Evolutionary conservation across 140 eudicot species (phyloP).

Genomic region (Anethum foeniculum): DNA sequence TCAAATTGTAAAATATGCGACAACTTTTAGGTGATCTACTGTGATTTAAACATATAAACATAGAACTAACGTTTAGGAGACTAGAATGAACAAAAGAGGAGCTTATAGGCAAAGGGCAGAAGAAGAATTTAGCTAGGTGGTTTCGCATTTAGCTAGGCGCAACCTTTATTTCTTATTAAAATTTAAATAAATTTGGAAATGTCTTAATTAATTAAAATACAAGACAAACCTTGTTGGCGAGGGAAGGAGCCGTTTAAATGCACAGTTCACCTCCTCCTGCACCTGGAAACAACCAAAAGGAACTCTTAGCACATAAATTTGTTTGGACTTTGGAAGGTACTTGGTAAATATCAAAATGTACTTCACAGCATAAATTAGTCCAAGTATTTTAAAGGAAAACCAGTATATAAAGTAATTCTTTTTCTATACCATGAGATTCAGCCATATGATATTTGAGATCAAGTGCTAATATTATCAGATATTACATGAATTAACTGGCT

Average conservation of each 20-base stretch:
- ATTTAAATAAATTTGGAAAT: not conserved
- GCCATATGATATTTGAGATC: not conserved
- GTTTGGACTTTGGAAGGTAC: not conserved
- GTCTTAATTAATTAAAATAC: not conserved
- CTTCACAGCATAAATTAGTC: not conserved
- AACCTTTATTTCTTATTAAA: not conserved
- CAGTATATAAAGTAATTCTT: not conserved
- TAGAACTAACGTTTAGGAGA: not conserved
- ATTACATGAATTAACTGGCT: not conserved
- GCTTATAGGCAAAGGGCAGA: not conserved
- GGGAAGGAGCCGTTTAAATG: slow-evolving; percentile 24
- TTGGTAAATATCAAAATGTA: not conserved
- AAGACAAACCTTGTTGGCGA: slow-evolving; percentile 34
- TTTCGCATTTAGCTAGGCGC: not conserved
- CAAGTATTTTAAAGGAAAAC: no score
- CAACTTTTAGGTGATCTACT: no score
- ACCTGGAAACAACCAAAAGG: slow-evolving; percentile 28
- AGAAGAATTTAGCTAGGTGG: not conserved
- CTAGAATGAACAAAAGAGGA: not conserved
- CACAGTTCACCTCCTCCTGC: slow-evolving; percentile 42
- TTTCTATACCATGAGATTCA: no score
- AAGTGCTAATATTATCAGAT: not conserved
- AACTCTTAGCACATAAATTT: not conserved
- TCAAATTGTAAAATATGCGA: not conserved
- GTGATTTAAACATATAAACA: not conserved